Evolutionary conservation across 148 eudicot genomes (phyloP), one percentile per base, ranked within the genome.

Genomic region (Spergularia marina): DNA sequence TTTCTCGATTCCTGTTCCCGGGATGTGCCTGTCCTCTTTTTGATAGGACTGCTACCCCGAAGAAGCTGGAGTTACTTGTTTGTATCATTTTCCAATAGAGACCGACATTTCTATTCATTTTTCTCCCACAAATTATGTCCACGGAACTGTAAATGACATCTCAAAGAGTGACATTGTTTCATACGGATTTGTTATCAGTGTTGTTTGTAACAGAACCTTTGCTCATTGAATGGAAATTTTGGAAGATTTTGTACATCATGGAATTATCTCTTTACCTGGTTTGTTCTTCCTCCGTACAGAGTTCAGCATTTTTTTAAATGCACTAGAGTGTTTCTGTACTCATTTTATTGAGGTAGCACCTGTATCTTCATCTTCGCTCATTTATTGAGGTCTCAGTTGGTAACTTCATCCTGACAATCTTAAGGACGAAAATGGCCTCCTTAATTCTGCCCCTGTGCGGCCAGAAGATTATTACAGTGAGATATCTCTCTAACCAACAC

Each of bases 11-110:
- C 52, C 12, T 2, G 11, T 47, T 18, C 53, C 67, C 68, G 44
- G 36, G 71, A 58, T 30, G 59, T 57, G 30, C 25, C 34, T 51
- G 77, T 67, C 82, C 74, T 73, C 74, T 74, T 74, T 79, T 74
- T 79, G 77, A 74, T 79, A 68, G 82, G 82, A 74, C 73, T 63
- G 54, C 30, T 65, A 56, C 68, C 51, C 70, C 25, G 72, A 51
- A 75, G 72, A 56, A 76, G 65, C 63, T 30, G 18, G 52, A 4
- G 52, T 40, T 15, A 16, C 41, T 65, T 65, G 65, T 39, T 16
- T 65, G 76, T 76, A 49, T 78, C 74, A 65, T 70, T 71, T 70
- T 68, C 65, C 66, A 41, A 71, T 17, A 65, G 69, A 58, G 58
- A 58, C 11, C 11, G 63, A 21, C 40, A 44, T 14, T 66, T 41